Evolutionary conservation across 129 eudicot genomes (phyloP).

Genomic region (Chrysanthemum makinoi): DNA sequence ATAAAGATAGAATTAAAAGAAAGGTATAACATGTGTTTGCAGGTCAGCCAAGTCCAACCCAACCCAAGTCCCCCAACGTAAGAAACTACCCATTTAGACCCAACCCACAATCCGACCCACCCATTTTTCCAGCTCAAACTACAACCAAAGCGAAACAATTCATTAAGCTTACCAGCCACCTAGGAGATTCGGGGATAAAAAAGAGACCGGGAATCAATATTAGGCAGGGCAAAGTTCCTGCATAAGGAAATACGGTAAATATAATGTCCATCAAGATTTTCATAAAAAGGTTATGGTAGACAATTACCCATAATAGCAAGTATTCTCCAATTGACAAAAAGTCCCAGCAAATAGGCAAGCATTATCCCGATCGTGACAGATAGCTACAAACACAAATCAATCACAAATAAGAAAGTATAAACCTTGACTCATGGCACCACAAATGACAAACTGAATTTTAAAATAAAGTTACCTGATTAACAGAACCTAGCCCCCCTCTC

Average conservation of each 20-base stretch:
- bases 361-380: constrained; percentile 90
- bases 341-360: constrained; percentile 87
- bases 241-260: background rate
- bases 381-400: constrained; percentile 46
- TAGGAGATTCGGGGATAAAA: constrained; percentile 96
- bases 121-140: background rate
- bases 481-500: constrained; percentile 94
- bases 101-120: background rate
- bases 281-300: background rate
- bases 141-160: background rate
- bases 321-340: constrained; percentile 75
- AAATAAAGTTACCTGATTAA: constrained; percentile 65
- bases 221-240: constrained; percentile 88
- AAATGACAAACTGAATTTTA: constrained; percentile 15
- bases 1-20: background rate
- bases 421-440: constrained; percentile 1
- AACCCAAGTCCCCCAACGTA: background rate
- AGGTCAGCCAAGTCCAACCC: background rate
- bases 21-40: background rate
- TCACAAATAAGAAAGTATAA: constrained; percentile 11
- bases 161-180: constrained; percentile 81
- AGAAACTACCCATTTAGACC: background rate
- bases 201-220: constrained; percentile 90
- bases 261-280: background rate
- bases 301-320: constrained; percentile 86